These are phyloP conservation scores for Collybia mongolica DNA, from an alignment of 768 basidiomycete genomes.

Conservation along the genomic window DNA sequence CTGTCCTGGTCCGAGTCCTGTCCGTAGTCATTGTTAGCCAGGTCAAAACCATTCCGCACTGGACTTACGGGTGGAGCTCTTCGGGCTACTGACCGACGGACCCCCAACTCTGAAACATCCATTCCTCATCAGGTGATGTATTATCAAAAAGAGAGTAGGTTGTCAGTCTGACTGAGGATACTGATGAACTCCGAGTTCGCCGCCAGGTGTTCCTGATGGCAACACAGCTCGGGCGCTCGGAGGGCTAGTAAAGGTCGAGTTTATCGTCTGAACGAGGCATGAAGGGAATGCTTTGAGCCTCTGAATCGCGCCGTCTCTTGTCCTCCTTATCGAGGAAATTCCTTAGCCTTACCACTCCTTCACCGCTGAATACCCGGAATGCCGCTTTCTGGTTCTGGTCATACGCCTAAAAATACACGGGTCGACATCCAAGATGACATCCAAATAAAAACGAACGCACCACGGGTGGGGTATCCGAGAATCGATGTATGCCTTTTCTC, in stretches of 20 bases:
- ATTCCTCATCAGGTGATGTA: too few relatives aligned
- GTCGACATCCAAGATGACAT: constrained; percentile 1
- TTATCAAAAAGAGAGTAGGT: too few relatives aligned
- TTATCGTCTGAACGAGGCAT: constrained; percentile 61
- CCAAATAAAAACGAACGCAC: constrained; percentile 36
- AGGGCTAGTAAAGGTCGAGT: constrained; percentile 53
- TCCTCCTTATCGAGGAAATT: constrained; percentile 73
- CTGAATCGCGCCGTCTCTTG: constrained; percentile 53
- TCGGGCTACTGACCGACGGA: too few relatives aligned
- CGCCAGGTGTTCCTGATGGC: too few relatives aligned
- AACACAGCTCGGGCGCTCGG: too few relatives aligned
- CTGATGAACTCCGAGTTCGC: too few relatives aligned
- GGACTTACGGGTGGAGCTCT: too few relatives aligned
- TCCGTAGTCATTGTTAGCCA: too few relatives aligned
- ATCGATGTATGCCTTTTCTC: constrained; percentile 67
- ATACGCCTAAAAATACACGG: constrained; percentile 43
- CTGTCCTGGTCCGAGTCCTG: too few relatives aligned
- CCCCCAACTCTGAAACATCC: too few relatives aligned
- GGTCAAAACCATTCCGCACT: too few relatives aligned
- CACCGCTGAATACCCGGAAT: constrained; percentile 79
- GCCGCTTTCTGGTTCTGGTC: constrained; percentile 64
- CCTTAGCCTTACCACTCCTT: constrained; percentile 61
- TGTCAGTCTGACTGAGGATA: too few relatives aligned
- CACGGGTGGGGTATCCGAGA: constrained; percentile 70
- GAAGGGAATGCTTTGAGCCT: constrained; percentile 60